These are phyloP conservation scores for Bacterosira constricta DNA, from an alignment of 108 stramenopile genomes.

Conservation along the genomic window DNA sequence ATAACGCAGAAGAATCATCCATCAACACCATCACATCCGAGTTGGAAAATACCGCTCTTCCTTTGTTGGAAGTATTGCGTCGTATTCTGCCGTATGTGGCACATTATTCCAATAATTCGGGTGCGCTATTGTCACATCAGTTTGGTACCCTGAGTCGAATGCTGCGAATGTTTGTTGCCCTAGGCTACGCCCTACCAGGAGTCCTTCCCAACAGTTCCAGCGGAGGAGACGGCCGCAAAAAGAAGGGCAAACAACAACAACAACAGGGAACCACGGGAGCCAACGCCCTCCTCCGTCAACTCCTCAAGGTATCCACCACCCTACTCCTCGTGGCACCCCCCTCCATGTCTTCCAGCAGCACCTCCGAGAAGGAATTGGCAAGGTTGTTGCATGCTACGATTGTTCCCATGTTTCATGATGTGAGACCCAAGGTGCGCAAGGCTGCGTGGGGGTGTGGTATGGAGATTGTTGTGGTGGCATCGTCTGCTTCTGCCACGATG, in stretches of 20 bases:
- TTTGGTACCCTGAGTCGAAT: slow-evolving; percentile 53
- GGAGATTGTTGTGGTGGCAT: slow-evolving; percentile 52
- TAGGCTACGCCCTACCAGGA: slow-evolving; percentile 30
- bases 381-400: slow-evolving; percentile 56
- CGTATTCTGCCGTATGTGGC: slow-evolving; percentile 56
- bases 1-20: neutral
- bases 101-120: slow-evolving; percentile 28
- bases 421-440: slow-evolving; percentile 59
- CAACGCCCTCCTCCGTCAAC: slow-evolving; percentile 38
- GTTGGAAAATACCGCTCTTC: slow-evolving; percentile 26
- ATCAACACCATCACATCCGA: slow-evolving; percentile 1
- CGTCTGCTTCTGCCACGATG: slow-evolving; percentile 6
- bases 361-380: slow-evolving; percentile 46
- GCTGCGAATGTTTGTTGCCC: slow-evolving; percentile 55
- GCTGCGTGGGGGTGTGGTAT: slow-evolving; percentile 46
- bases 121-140: slow-evolving; percentile 49
- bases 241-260: neutral
- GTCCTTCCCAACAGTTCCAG: neutral
- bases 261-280: slow-evolving; percentile 5
- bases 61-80: slow-evolving; percentile 65
- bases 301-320: slow-evolving; percentile 24
- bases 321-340: slow-evolving; percentile 23
- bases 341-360: slow-evolving; percentile 2
- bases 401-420: slow-evolving; percentile 54
- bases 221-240: neutral